phyloP scores from a whole-genome alignment of 768 basidiomycete species.

The Phylloporus sp. region DNA sequence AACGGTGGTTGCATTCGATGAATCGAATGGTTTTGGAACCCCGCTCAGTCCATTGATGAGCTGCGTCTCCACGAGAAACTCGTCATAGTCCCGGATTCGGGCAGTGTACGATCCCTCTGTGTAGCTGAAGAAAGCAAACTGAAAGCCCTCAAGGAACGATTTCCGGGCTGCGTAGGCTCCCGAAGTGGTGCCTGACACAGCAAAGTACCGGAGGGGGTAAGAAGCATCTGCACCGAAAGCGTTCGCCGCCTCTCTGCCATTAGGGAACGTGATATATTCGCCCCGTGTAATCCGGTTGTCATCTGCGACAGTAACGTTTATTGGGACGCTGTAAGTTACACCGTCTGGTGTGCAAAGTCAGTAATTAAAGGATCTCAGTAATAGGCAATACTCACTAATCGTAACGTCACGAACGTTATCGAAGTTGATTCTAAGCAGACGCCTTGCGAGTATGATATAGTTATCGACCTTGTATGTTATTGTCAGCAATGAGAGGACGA shows the following conservation, averaged over 20 bases:
- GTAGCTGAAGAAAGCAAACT: slow-evolving; percentile 7
- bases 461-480: neutral
- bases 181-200: slow-evolving; percentile 1
- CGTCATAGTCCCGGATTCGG: neutral
- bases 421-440: neutral
- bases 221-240: neutral
- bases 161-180: slow-evolving; percentile 1
- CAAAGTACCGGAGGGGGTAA: slow-evolving; percentile 3
- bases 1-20: neutral
- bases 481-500: neutral
- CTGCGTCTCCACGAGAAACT: neutral
- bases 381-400: neutral
- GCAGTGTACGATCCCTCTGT: neutral
- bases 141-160: neutral
- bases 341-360: neutral
- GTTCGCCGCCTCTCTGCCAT: neutral
- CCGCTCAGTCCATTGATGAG: neutral
- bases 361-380: neutral
- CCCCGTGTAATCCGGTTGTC: slow-evolving; percentile 1
- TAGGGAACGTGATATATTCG: neutral
- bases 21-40: neutral
- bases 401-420: neutral
- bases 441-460: neutral
- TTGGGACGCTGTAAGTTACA: neutral
- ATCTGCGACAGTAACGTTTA: neutral